Conservation (phyloP, 352 stramenopile species). For the Globisporangium cederbergense region DNA sequence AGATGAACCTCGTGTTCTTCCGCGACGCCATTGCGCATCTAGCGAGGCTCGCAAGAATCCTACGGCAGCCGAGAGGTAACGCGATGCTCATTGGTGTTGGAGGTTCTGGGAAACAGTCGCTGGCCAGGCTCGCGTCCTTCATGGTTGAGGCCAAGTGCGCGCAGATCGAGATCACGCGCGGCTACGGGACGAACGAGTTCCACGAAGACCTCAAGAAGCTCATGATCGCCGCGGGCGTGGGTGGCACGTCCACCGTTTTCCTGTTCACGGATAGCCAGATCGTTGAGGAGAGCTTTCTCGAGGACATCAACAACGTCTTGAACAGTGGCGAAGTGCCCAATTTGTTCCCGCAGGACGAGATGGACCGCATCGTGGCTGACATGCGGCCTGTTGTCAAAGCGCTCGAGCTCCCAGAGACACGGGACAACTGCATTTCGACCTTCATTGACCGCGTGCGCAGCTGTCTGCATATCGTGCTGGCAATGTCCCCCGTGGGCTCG, state of each 20-base stretch:
- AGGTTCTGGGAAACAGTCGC: constrained; percentile 92
- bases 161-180: constrained; percentile 92
- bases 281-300: constrained; percentile 92
- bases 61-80: constrained; percentile 91
- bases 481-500: constrained; percentile 93
- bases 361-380: constrained; percentile 91
- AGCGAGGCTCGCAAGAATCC: constrained; percentile 83
- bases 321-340: constrained; percentile 96
- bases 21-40: constrained; percentile 91
- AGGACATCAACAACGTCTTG: constrained; percentile 97
- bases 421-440: constrained; percentile 87
- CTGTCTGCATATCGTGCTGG: constrained; percentile 93
- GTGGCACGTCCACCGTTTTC: constrained; percentile 80
- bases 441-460: constrained; percentile 92
- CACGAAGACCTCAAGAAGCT: constrained; percentile 92
- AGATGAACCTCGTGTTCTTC: constrained; percentile 97
- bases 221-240: constrained; percentile 91
- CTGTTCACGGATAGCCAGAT: constrained; percentile 96
- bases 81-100: constrained; percentile 96
- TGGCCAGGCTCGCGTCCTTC: constrained; percentile 89
- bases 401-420: constrained; percentile 86
- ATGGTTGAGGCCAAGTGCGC: constrained; percentile 90
- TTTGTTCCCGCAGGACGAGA: constrained; percentile 91
- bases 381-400: constrained; percentile 89
- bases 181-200: constrained; percentile 89